phyloP scores from a whole-genome alignment of 805 yeast species.

The Ogataea degrootiae region DNA sequence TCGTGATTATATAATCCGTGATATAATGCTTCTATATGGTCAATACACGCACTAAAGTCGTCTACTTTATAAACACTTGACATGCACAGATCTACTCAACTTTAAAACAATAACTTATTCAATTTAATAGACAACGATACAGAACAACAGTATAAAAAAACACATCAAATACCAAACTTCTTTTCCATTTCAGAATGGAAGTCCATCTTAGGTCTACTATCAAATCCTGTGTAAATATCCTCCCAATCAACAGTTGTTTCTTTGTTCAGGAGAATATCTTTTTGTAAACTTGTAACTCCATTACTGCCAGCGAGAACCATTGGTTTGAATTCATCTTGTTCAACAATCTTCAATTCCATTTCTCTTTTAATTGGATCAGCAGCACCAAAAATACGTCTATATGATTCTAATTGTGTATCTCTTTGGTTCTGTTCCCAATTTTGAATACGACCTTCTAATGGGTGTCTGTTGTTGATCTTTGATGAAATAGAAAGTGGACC shows the following conservation, averaged over 20 bases:
- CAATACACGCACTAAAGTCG: too few species aligned
- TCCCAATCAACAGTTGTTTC: slow-evolving; percentile 89
- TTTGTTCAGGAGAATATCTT: slow-evolving; percentile 72
- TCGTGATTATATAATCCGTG: too few species aligned
- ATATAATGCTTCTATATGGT: too few species aligned
- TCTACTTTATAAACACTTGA: too few species aligned
- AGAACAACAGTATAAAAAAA: background rate
- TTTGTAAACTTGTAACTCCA: slow-evolving; percentile 35
- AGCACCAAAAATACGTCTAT: slow-evolving; percentile 81
- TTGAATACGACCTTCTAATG: slow-evolving; percentile 68
- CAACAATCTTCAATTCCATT: slow-evolving; percentile 80
- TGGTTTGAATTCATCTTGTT: slow-evolving; percentile 67
- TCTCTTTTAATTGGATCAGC: slow-evolving; percentile 90
- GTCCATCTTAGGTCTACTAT: slow-evolving; percentile 37
- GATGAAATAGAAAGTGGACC: slow-evolving; percentile 61
- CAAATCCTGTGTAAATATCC: slow-evolving; percentile 65
- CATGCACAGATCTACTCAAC: too few species aligned
- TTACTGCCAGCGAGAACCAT: slow-evolving; percentile 63
- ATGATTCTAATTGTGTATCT: slow-evolving; percentile 65
- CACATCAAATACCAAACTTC: slow-evolving; percentile 44
- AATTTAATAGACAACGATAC: background rate
- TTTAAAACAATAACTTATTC: too few species aligned
- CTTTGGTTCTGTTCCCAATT: slow-evolving; percentile 80
- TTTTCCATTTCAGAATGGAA: slow-evolving; percentile 74
- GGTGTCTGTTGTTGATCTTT: slow-evolving; percentile 74